Conservation (phyloP, 352 stramenopile genomes). For the Phytophthora lateralis region DNA sequence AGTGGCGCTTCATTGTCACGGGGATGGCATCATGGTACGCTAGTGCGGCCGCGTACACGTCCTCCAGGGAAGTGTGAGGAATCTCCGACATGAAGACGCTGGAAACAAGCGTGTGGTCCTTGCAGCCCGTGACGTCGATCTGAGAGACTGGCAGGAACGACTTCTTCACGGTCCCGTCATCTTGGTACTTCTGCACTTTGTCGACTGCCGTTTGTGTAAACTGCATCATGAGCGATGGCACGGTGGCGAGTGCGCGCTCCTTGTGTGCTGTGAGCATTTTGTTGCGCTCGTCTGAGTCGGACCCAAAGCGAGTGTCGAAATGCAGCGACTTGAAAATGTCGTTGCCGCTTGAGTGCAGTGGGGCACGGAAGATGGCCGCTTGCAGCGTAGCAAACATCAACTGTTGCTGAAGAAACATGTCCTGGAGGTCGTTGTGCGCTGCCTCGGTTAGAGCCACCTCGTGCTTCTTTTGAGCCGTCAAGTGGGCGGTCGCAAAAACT, state of each 20-base stretch:
- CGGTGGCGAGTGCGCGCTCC: slow-evolving; percentile 15
- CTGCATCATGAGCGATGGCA: slow-evolving; percentile 25
- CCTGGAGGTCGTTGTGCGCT: slow-evolving; percentile 34
- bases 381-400: slow-evolving; percentile 55
- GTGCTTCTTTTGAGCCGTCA: slow-evolving; percentile 41
- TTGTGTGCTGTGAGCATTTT: slow-evolving; percentile 25
- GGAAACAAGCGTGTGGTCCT: slow-evolving; percentile 40
- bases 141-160: slow-evolving; percentile 28
- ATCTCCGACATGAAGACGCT: slow-evolving; percentile 66
- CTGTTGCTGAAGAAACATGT: slow-evolving; percentile 51
- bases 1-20: slow-evolving; percentile 35
- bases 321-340: slow-evolving; percentile 29
- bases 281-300: slow-evolving; percentile 17
- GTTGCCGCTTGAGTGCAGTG: slow-evolving; percentile 31
- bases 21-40: slow-evolving; percentile 31
- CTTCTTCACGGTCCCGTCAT: slow-evolving; percentile 8
- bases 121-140: slow-evolving; percentile 34
- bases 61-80: slow-evolving; percentile 33
- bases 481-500: slow-evolving; percentile 29
- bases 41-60: slow-evolving; percentile 29
- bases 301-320: slow-evolving; percentile 21
- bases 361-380: slow-evolving; percentile 28
- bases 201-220: slow-evolving; percentile 29
- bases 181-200: slow-evolving; percentile 25
- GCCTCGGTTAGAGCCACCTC: slow-evolving; percentile 34